phyloP scores from a whole-genome alignment of 768 basidiomycete species.

The Termitomyces sp. region DNA sequence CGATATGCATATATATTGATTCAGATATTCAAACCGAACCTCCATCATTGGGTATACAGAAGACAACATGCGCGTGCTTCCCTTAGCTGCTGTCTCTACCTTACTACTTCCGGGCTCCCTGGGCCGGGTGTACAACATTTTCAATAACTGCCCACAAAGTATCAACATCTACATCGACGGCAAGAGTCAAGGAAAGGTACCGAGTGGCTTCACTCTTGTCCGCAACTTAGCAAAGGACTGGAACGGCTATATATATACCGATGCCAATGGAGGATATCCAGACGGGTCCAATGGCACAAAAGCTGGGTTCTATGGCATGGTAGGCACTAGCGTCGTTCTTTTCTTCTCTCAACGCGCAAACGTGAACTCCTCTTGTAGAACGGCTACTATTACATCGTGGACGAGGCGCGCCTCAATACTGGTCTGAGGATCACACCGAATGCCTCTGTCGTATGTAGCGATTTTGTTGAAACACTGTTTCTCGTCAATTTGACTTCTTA shows the following conservation, averaged over 20 bases:
- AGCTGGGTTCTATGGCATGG: slow-evolving; percentile 22
- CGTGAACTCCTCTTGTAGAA: slow-evolving; percentile 6
- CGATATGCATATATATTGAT: not conserved
- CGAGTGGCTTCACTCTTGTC: not conserved
- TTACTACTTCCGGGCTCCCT: not conserved
- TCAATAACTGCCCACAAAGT: slow-evolving; percentile 9
- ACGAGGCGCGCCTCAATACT: slow-evolving; percentile 24
- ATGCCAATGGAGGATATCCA: slow-evolving; percentile 20
- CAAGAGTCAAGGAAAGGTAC: slow-evolving; percentile 6
- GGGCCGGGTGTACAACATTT: slow-evolving; percentile 12
- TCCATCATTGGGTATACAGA: not conserved
- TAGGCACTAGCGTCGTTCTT: slow-evolving; percentile 3
- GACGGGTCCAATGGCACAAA: slow-evolving; percentile 18
- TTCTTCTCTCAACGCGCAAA: not conserved
- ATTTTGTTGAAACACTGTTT: not conserved
- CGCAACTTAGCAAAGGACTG: slow-evolving; percentile 13
- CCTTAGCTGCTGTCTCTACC: not conserved
- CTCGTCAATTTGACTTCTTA: not conserved
- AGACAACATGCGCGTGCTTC: not conserved
- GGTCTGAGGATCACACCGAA: slow-evolving; percentile 24
- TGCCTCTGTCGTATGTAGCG: slow-evolving; percentile 14
- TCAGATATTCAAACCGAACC: not conserved
- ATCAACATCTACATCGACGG: slow-evolving; percentile 5
- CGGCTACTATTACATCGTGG: slow-evolving; percentile 25
- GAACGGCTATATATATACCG: slow-evolving; percentile 21